These are phyloP conservation scores for Hanseniaspora sp. DNA, from an alignment of 1,139 yeast species.

Conservation along the genomic window DNA sequence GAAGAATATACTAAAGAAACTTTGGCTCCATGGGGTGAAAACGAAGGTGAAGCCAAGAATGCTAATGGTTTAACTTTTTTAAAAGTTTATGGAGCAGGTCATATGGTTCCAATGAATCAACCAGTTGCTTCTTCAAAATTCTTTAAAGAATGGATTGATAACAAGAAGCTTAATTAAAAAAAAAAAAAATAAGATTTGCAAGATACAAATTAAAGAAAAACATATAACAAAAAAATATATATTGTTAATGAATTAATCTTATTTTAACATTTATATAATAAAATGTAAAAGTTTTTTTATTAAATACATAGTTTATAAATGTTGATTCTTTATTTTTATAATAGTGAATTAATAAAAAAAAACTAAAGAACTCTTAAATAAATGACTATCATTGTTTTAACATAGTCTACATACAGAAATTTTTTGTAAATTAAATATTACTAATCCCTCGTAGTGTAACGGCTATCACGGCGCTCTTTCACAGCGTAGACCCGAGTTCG, in stretches of 20 bases:
- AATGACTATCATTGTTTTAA: too few relatives aligned
- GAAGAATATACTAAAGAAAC: slow-evolving; percentile 41
- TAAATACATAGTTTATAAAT: too few relatives aligned
- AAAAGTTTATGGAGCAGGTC: slow-evolving; percentile 58
- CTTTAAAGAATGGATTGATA: slow-evolving; percentile 67
- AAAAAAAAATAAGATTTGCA: background rate
- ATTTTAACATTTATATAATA: too few relatives aligned
- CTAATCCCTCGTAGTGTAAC: slow-evolving; percentile 16
- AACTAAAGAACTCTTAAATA: too few relatives aligned
- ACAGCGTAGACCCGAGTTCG: slow-evolving; percentile 17
- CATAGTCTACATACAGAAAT: too few relatives aligned
- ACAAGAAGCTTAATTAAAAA: slow-evolving; percentile 28
- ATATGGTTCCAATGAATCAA: slow-evolving; percentile 74
- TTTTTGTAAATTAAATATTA: too few relatives aligned
- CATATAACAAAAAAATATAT: too few relatives aligned
- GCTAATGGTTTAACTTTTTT: slow-evolving; percentile 47
- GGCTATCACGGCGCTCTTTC: slow-evolving; percentile 17
- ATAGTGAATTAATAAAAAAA: too few relatives aligned
- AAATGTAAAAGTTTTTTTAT: too few relatives aligned
- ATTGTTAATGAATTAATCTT: too few relatives aligned
- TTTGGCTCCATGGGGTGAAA: slow-evolving; percentile 36
- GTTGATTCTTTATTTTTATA: too few relatives aligned
- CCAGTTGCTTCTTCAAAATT: slow-evolving; percentile 63
- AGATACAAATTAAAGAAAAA: background rate
- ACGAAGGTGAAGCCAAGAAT: slow-evolving; percentile 51